phyloP scores from a whole-genome alignment of 306 rosid species.

The Quillaja saponaria region DNA sequence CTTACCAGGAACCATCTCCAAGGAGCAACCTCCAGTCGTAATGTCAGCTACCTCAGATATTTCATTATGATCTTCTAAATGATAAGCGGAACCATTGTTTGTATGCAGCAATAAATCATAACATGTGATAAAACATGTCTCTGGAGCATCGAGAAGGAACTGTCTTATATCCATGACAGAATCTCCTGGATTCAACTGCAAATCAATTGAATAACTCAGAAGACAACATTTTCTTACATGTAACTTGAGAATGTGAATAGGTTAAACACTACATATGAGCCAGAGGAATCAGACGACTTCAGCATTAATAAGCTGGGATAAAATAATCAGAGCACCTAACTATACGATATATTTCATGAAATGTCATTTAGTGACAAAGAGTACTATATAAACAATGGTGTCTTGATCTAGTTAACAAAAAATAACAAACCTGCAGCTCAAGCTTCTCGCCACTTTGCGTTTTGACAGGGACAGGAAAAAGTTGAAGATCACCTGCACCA shows the following conservation, averaged over 20 bases:
- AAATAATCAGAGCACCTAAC: slow-evolving; percentile 12
- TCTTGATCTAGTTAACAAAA: slow-evolving; percentile 33
- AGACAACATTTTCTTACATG: slow-evolving; percentile 5
- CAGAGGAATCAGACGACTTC: slow-evolving; percentile 4
- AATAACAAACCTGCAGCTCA: slow-evolving; percentile 74
- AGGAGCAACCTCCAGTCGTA: slow-evolving; percentile 88
- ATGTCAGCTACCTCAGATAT: slow-evolving; percentile 98
- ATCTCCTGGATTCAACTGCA: slow-evolving; percentile 95
- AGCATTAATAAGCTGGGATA: not conserved
- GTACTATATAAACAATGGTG: slow-evolving; percentile 17
- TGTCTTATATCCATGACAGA: slow-evolving; percentile 97
- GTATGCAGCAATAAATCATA: slow-evolving; percentile 86
- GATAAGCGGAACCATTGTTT: slow-evolving; percentile 80
- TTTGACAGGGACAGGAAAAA: slow-evolving; percentile 84
- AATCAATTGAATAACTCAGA: slow-evolving; percentile 33
- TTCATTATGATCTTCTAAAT: slow-evolving; percentile 90
- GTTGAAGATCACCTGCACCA: slow-evolving; percentile 89
- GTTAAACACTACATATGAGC: slow-evolving; percentile 9
- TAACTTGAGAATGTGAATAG: slow-evolving; percentile 15
- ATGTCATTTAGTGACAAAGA: not conserved
- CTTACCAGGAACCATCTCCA: slow-evolving; percentile 98
- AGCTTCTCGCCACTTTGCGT: slow-evolving; percentile 91
- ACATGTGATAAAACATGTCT: slow-evolving; percentile 94
- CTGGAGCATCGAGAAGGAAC: slow-evolving; percentile 97
- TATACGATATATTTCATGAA: slow-evolving; percentile 1